Conservation (phyloP, 2,329 filamentous ascomycete genomes). For the Tolypocladium pustulatum region DNA sequence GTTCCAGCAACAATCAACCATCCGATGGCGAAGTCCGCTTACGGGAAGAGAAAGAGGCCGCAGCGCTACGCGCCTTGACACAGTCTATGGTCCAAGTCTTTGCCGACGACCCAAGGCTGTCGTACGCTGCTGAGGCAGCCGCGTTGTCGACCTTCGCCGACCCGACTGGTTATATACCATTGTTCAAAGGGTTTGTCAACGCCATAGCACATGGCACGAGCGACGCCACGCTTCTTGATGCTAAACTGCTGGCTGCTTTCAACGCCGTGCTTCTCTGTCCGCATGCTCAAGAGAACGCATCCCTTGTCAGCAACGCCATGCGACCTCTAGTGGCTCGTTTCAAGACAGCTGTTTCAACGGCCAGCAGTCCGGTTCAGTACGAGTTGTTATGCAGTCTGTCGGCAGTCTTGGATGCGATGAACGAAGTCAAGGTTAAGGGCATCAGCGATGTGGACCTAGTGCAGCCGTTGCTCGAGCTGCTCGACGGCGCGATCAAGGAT, state of each 20-base stretch:
- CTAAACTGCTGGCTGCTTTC: neutral
- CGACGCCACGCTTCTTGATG: neutral
- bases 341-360: neutral
- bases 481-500: neutral
- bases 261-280: neutral
- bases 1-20: too few species aligned
- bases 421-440: neutral
- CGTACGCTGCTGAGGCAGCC: neutral
- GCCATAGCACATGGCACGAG: neutral
- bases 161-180: neutral
- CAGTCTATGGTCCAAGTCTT: neutral
- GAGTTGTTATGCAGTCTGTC: neutral
- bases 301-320: neutral
- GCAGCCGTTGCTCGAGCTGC: neutral
- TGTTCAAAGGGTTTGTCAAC: neutral
- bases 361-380: neutral
- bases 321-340: neutral
- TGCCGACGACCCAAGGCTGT: neutral
- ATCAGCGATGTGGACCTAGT: neutral
- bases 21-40: too few species aligned
- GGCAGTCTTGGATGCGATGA: neutral
- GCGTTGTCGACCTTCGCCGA: neutral
- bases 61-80: neutral
- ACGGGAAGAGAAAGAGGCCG: neutral
- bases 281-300: neutral